Percentiles rank a stretch among this genome's conserved stretches.
These are phyloP conservation scores for Plantago lanceolata DNA, from an alignment of 305 asterid genomes.

Conservation along the genomic window DNA sequence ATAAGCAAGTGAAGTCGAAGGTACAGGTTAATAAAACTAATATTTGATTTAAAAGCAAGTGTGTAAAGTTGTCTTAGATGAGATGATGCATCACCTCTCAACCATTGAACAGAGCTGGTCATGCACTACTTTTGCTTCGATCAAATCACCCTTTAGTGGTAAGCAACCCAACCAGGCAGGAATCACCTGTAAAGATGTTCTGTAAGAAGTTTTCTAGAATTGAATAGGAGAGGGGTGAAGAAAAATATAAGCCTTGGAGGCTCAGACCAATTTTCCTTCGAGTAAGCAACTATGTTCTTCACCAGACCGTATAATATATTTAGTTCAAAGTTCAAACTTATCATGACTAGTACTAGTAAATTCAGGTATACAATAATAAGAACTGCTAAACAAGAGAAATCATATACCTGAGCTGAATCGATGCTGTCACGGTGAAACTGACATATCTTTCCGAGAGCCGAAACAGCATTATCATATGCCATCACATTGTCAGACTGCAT, in stretches of 20 bases:
- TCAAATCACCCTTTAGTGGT: constrained; percentile 82
- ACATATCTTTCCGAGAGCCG: constrained; percentile 88
- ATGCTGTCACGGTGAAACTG: constrained; percentile 80
- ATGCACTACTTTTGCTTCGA: constrained; percentile 91
- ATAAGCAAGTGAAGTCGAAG: constrained; percentile 7
- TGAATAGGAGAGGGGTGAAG: not conserved
- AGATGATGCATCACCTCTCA: constrained; percentile 48
- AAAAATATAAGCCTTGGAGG: not conserved
- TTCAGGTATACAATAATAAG: not conserved
- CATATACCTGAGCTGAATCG: constrained; percentile 70
- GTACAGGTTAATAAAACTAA: not conserved
- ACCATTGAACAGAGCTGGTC: constrained; percentile 91
- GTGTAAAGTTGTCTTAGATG: not conserved
- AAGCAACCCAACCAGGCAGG: constrained; percentile 96
- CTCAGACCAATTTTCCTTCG: not conserved
- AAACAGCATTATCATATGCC: constrained; percentile 94
- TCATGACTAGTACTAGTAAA: not conserved
- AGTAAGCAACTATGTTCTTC: not conserved
- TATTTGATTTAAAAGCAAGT: not conserved
- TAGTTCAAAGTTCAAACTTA: not conserved
- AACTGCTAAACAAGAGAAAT: not conserved
- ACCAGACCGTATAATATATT: not conserved
- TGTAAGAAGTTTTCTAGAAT: constrained; percentile 7
- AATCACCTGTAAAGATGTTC: constrained; percentile 48
- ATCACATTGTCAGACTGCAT: constrained; percentile 66